Base-by-base conservation (phyloP, 768 basidiomycete species). In the Cystoderma amianthinum region DNA sequence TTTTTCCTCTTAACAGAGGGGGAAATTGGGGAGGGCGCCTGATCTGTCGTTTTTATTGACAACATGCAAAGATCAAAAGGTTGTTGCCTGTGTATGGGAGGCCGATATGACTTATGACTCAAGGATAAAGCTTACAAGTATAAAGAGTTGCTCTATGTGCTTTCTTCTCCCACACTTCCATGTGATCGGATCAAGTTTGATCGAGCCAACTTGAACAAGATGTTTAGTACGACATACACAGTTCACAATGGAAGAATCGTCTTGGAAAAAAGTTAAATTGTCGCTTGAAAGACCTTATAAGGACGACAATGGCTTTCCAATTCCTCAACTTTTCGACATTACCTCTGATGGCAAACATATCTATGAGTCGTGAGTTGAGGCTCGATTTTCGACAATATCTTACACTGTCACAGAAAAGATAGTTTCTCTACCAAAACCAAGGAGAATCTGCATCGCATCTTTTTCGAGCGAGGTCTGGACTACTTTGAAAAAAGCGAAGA, bases 251-350 rank as follows among this genome's bases (percentile, higher is more conserved):
- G 53, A 44, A 22, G 57, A 67, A 39, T 68, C 68, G 9, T 55
- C 65, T 6, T 83, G 79, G 75, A 80, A 74, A 53, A 71, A 71
- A 47, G 64, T 81, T 25, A 80, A 63, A 45, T 63, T 90, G 7
- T 81, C 85, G 1, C 69, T 92, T 22, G 88, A 92, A 55, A 68
- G 78, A 28, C 86, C 85, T 0, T 89, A 89, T 65, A 88, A 82
- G 58, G 82, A 88, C 52, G 87, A 91, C 48, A 60, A 71, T 25
- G 86, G 84, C 5, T 64, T 74, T 34, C 68, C 54, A 6, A 75
- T 90, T 20, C 82, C 76, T 18, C 64, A 68, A 4, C 61, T 91
- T 20, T 61, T 72, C 19, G 87, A 92, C 52, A 85, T 92, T 41
- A 70, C 74, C 5, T 67, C 73, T 18, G 80, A 86, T 32, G 85